phyloP scores from a whole-genome alignment of 108 stramenopile genomes.

The Cyclostephanos tholiformis region DNA sequence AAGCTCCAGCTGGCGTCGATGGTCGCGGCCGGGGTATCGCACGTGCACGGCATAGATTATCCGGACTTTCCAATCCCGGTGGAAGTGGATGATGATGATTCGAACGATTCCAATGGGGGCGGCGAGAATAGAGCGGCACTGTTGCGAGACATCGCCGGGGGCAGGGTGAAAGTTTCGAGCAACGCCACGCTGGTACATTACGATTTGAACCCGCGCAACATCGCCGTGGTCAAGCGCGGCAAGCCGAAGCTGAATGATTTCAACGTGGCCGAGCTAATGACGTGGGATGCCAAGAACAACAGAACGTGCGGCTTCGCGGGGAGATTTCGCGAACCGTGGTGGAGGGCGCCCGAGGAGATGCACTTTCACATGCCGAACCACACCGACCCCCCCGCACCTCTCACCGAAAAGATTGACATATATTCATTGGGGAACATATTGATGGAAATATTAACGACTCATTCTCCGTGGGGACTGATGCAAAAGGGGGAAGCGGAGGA shows the following conservation, averaged over 20 bases:
- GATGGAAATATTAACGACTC: slow-evolving; percentile 71
- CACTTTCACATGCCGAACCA: slow-evolving; percentile 38
- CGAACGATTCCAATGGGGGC: neutral
- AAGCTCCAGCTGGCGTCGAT: slow-evolving; percentile 74
- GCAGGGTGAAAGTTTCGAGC: slow-evolving; percentile 7
- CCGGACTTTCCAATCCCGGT: slow-evolving; percentile 25
- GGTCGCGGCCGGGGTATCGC: slow-evolving; percentile 72
- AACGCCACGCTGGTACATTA: slow-evolving; percentile 82
- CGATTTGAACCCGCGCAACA: slow-evolving; percentile 83
- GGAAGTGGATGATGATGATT: slow-evolving; percentile 8
- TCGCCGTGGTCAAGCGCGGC: slow-evolving; percentile 72
- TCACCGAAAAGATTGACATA: slow-evolving; percentile 82
- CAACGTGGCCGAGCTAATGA: slow-evolving; percentile 84
- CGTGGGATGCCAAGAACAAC: slow-evolving; percentile 50
- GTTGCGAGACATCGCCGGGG: neutral
- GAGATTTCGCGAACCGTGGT: slow-evolving; percentile 82
- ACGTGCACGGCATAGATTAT: slow-evolving; percentile 72
- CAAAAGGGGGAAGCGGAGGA: slow-evolving; percentile 56
- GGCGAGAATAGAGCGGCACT: neutral
- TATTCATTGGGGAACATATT: slow-evolving; percentile 80
- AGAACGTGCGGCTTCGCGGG: slow-evolving; percentile 71
- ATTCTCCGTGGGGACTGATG: slow-evolving; percentile 85
- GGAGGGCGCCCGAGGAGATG: slow-evolving; percentile 89
- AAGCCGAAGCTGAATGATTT: slow-evolving; percentile 88
- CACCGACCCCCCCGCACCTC: slow-evolving; percentile 31